Conservation (phyloP, 768 basidiomycete genomes). For the Tylopilus plumbeoviolaceoides region DNA sequence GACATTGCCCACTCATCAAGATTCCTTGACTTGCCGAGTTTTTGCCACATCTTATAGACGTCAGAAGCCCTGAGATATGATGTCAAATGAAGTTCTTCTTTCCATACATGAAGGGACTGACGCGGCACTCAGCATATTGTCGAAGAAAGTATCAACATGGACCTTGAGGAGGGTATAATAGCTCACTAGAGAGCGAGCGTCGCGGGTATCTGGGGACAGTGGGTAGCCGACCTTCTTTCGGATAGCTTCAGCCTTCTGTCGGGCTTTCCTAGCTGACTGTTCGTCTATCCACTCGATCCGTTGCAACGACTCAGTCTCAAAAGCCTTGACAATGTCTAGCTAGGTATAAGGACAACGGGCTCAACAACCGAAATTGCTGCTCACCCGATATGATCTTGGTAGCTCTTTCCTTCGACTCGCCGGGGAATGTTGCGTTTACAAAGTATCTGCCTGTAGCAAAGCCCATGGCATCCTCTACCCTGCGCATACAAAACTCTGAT, state of each 20-base stretch:
- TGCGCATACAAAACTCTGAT: conserved; percentile 74
- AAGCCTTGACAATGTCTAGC: conserved; percentile 75
- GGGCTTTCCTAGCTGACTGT: conserved; percentile 73
- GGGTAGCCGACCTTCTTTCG: conserved; percentile 94
- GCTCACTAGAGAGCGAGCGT: conserved; percentile 59
- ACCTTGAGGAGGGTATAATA: conserved; percentile 77
- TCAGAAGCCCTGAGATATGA: conserved; percentile 46
- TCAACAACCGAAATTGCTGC: conserved; percentile 5
- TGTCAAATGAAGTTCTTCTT: conserved; percentile 4
- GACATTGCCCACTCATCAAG: conserved; percentile 82
- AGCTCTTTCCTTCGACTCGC: conserved; percentile 74
- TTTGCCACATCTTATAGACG: conserved; percentile 66
- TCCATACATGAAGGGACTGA: conserved; percentile 18
- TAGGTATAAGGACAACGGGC: conserved; percentile 10
- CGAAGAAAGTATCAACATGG: conserved; percentile 70
- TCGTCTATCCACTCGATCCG: conserved; percentile 91
- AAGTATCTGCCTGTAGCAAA: conserved; percentile 89
- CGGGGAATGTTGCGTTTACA: conserved; percentile 77
- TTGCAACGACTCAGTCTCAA: conserved; percentile 72
- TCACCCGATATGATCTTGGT: conserved; percentile 78
- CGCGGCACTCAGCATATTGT: conserved; percentile 71
- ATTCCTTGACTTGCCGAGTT: conserved; percentile 69
- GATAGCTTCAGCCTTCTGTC: conserved; percentile 60
- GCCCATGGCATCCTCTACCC: conserved; percentile 73
- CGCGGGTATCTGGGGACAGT: conserved; percentile 73